Base-by-base conservation (phyloP, 1,284 basidiomycete genomes). In the Chalciporus sp. region DNA sequence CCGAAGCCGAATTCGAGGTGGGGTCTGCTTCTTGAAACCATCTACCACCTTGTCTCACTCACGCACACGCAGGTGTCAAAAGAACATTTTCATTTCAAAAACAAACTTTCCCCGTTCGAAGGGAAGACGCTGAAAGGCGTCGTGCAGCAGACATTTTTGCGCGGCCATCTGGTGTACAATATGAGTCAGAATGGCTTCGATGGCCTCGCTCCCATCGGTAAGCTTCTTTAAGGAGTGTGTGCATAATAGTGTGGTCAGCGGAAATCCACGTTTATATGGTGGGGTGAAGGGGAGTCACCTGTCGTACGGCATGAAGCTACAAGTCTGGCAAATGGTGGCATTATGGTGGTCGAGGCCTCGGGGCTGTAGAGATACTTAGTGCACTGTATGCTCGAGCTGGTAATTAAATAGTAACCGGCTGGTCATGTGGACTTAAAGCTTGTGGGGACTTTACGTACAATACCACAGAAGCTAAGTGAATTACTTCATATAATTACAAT, bases 41-140 rank as follows among this genome's bases (percentile, higher is more conserved):
- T 51, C 44, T 28, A 44, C 53, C 29, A 41, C 46, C 26, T 10
- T 19, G 19, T 19, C 26, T 2, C 26, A 31, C 60, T 64, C 50
- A 70, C 51, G 40, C 35, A 17, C 48, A 20, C 8, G 12, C 58
- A 93, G 90, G 86, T 94, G 23, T 85, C 85, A 28, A 84, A 85
- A 65, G 84, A 88, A 28, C 69, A 73, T 17, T 75, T 97, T 16
- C 80, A 85, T 56, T 97, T 95, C 80, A 95, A 93, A 77, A 96
- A 97, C 76, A 95, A 95, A 71, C 68, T 95, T 14, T 92, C 92
- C 16, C 91, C 95, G 4, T 98, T 95, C 67, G 81, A 90, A 60
- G 93, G 92, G 6, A 74, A 83, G 65, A 77, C 66, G 20, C 76
- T 96, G 43, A 73, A 63, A n/a, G 94, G 94, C 0, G 74, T 75